Evolutionary conservation across 2,329 filamentous ascomycete species (phyloP).

Genomic region (Ilyonectria sp.): DNA sequence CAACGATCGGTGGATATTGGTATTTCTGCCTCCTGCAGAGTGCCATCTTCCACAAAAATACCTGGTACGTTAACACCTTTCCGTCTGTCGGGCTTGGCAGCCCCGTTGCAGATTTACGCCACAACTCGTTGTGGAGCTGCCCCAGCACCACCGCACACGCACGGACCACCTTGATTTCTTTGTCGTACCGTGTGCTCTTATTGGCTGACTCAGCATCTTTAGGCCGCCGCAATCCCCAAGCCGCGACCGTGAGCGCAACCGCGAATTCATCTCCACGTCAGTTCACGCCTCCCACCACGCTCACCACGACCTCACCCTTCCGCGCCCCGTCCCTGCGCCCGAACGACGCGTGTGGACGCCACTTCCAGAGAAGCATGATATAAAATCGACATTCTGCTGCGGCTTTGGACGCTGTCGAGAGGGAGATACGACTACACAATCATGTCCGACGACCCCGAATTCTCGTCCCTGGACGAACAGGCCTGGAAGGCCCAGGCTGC

Average conservation of each 20-base stretch:
- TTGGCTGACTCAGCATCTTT: constrained; percentile 32
- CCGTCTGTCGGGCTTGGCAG: background rate
- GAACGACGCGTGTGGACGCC: constrained; percentile 22
- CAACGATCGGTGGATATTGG: background rate
- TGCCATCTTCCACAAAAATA: too few relatives aligned
- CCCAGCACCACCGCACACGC: background rate
- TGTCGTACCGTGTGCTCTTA: background rate
- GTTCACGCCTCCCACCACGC: constrained; percentile 25
- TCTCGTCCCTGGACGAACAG: constrained; percentile 54
- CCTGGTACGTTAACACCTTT: background rate
- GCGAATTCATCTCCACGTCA: constrained; percentile 20
- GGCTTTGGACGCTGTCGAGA: constrained; percentile 45
- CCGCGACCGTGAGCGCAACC: constrained; percentile 29
- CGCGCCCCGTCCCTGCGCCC: constrained; percentile 19
- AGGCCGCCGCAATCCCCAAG: constrained; percentile 16
- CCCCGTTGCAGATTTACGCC: background rate
- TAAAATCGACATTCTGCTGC: constrained; percentile 39
- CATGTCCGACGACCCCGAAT: constrained; percentile 54
- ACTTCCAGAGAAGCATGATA: constrained; percentile 45
- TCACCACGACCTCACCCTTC: constrained; percentile 10
- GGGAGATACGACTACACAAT: constrained; percentile 44
- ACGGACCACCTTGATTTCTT: constrained; percentile 1
- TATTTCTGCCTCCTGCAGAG: background rate
- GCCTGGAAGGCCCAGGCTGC: constrained; percentile 61
- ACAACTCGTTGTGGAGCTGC: background rate